Conservation (phyloP, 305 asterid genomes). For the Ajuga reptans region DNA sequence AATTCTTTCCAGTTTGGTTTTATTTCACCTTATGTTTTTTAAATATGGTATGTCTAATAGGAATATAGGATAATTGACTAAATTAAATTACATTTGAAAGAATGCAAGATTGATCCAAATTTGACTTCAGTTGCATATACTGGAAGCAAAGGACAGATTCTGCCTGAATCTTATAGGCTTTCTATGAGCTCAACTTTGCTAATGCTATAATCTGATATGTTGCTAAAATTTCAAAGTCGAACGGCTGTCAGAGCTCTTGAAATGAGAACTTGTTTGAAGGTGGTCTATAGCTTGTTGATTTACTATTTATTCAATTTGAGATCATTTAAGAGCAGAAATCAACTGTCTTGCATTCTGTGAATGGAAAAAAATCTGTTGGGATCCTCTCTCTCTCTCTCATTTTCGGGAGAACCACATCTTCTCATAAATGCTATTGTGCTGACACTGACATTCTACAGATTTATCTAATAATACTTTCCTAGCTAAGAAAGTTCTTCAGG, state of each 20-base stretch:
- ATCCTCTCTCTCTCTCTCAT: too few relatives aligned
- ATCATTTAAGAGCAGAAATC: too few relatives aligned
- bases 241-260: neutral
- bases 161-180: neutral
- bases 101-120: neutral
- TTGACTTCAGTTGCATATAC: neutral
- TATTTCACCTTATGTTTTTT: neutral
- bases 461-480: neutral
- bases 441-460: neutral
- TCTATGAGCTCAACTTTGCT: neutral
- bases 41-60: neutral
- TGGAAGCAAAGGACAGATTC: neutral
- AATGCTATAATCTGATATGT: neutral
- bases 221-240: neutral
- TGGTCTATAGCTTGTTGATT: neutral
- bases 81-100: conserved; percentile 2
- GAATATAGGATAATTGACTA: neutral
- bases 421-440: neutral
- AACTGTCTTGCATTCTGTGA: too few relatives aligned
- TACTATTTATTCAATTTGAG: neutral
- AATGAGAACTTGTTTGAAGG: neutral
- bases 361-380: too few relatives aligned
- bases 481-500: neutral
- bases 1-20: conserved; percentile 1
- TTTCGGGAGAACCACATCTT: neutral